A percentile compares a stretch with the other conserved stretches of the same genome.
Evolutionary conservation across 257 asterid genomes (phyloP).

Genomic region (Salvia hispanica): DNA sequence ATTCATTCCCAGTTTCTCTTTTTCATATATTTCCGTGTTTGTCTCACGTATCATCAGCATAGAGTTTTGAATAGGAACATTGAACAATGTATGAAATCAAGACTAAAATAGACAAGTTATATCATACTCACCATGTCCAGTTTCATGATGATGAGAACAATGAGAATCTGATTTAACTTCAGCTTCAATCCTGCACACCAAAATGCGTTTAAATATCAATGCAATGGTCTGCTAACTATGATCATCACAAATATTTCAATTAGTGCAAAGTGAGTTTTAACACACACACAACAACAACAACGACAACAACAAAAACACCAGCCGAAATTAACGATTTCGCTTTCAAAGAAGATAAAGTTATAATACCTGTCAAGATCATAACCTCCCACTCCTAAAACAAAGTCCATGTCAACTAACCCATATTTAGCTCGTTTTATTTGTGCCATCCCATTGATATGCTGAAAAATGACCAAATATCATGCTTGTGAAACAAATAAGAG

Average conservation of each 20-base stretch:
- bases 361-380: constrained; percentile 92
- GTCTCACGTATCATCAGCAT: constrained; percentile 6
- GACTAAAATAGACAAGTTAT: not conserved
- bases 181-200: constrained; percentile 69
- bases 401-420: constrained; percentile 94
- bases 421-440: constrained; percentile 69
- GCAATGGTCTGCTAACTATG: not conserved
- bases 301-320: not conserved
- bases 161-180: constrained; percentile 65
- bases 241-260: constrained; percentile 17
- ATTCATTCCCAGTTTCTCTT: not conserved
- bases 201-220: constrained; percentile 24
- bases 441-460: constrained; percentile 90
- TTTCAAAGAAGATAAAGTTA: not conserved
- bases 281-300: not conserved
- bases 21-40: not conserved
- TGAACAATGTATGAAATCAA: constrained; percentile 1
- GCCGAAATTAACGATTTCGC: not conserved
- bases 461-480: constrained; percentile 33
- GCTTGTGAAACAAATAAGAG: constrained; percentile 12
- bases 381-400: constrained; percentile 94
- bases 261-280: constrained; percentile 5
- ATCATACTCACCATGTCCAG: constrained; percentile 56
- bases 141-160: constrained; percentile 68
- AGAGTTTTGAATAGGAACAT: constrained; percentile 12